Evolutionary conservation across 1,139 yeast species (phyloP), one percentile per base, ranked within the genome.

Genomic region (Geotrichum fermentans): DNA sequence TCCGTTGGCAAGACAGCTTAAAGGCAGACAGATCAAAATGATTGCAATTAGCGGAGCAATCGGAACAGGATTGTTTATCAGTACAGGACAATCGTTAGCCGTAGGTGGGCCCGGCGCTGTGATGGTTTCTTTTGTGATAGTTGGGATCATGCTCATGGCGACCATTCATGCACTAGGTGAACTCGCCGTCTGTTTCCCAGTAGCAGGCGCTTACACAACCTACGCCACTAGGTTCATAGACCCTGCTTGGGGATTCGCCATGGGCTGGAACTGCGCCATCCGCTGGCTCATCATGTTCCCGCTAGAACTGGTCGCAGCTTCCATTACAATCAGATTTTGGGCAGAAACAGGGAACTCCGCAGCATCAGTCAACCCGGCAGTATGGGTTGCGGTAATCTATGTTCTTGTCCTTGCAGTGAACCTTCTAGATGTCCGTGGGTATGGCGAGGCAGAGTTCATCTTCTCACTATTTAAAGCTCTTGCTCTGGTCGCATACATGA

Each of bases 131-230:
- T 77, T 78, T 46, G 67, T 82, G 42, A 75, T 84, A 54, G 85
- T 89, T 39, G 72, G 83, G 6, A 74, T 83, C 77, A 78, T 87
- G 57, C 66, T 88, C 58, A 83, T 79, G 68, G 76, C 79, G 59
- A 83, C 86, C 41, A 82, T 86, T 60, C 90, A 85, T 62, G 82
- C 92, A n/a, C 78, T 88, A 50, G 94, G 95, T 56, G 96, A 88
- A 66, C 64, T 87, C 62, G 88, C 94, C 43, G 86, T 84, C 36
- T 74, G 81, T 13, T 85, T 82, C 66, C 90, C 92, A 36, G 80
- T 86, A 40, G 73, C 84, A 49, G 96, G 95, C 58, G 87, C 90
- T 1, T 86, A 84, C 67, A 75, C 83, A 41, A 78, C 83, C 50
- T 84, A 80, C 64, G 78, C 87, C 32, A 71, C 86, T 4, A 73